Conservation (phyloP, 768 basidiomycete species). For the Pleurotus sapidus region DNA sequence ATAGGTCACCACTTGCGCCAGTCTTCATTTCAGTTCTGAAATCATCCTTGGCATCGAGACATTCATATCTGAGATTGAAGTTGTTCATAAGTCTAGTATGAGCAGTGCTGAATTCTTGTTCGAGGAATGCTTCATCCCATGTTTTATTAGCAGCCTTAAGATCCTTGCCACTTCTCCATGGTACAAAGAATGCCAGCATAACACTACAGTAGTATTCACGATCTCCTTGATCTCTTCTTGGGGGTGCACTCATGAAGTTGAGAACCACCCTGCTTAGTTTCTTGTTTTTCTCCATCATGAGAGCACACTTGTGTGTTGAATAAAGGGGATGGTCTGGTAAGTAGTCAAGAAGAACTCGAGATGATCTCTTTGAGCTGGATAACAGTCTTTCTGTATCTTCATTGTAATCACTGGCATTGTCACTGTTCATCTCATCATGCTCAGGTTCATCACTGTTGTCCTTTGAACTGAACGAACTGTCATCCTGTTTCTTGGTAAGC, state of each 20-base stretch:
- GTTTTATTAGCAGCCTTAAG: constrained; percentile 13
- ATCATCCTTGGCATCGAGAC: constrained; percentile 32
- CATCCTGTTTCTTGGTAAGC: neutral
- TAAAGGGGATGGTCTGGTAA: neutral
- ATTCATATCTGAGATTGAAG: constrained; percentile 32
- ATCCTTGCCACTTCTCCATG: constrained; percentile 25
- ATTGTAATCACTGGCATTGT: neutral
- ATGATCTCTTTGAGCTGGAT: neutral
- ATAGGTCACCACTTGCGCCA: neutral
- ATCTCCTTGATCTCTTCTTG: constrained; percentile 26
- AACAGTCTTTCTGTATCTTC: neutral
- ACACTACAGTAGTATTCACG: constrained; percentile 25
- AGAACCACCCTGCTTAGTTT: constrained; percentile 12
- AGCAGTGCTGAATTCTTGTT: constrained; percentile 11
- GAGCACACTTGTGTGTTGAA: constrained; percentile 1
- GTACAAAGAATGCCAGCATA: constrained; percentile 28
- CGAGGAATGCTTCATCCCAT: constrained; percentile 24
- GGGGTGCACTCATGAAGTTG: constrained; percentile 27
- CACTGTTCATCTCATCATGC: constrained; percentile 1
- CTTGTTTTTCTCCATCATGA: neutral
- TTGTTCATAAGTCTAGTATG: constrained; percentile 21
- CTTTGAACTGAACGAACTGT: neutral
- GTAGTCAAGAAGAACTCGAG: neutral
- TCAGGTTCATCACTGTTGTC: constrained; percentile 3
- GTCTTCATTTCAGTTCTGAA: constrained; percentile 13